Percentiles rank a stretch among this genome's conserved stretches.
Evolutionary conservation across 257 asterid genomes (phyloP).

Genomic region (Solanum sejunctum): DNA sequence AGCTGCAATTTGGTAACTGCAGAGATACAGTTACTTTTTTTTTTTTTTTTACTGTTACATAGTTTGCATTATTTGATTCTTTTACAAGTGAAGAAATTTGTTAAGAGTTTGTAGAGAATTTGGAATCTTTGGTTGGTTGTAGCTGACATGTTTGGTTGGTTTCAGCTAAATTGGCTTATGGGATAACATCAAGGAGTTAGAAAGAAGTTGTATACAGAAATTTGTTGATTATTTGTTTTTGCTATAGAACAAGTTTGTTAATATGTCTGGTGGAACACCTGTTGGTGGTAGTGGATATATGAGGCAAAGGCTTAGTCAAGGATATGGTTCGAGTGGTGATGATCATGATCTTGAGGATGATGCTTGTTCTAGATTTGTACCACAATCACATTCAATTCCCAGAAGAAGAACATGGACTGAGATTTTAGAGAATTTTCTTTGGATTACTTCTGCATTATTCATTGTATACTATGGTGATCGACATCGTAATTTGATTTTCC

Average conservation of each 20-base stretch:
- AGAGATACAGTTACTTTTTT: not conserved
- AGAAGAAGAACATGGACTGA: slow-evolving; percentile 31
- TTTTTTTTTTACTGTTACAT: not conserved
- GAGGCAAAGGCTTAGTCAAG: slow-evolving; percentile 56
- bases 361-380: slow-evolving; percentile 34
- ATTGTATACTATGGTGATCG: slow-evolving; percentile 44
- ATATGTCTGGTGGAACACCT: slow-evolving; percentile 56
- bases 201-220: not conserved
- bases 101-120: not conserved
- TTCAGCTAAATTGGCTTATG: not conserved
- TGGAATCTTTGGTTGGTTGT: not conserved
- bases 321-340: slow-evolving; percentile 51
- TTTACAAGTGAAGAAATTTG: not conserved
- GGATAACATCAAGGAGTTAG: not conserved
- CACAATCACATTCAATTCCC: slow-evolving; percentile 16
- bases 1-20: not conserved
- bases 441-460: slow-evolving; percentile 45
- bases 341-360: slow-evolving; percentile 62
- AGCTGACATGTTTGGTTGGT: not conserved
- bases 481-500: slow-evolving; percentile 33
- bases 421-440: slow-evolving; percentile 34
- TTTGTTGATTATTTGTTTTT: not conserved
- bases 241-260: not conserved
- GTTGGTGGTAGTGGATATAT: slow-evolving; percentile 32
- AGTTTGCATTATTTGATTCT: slow-evolving; percentile 4